Evolutionary conservation across 2,329 filamentous ascomycete genomes (phyloP), one percentile per base, ranked within the genome.

Genomic region (Xenoacremonium recifei): DNA sequence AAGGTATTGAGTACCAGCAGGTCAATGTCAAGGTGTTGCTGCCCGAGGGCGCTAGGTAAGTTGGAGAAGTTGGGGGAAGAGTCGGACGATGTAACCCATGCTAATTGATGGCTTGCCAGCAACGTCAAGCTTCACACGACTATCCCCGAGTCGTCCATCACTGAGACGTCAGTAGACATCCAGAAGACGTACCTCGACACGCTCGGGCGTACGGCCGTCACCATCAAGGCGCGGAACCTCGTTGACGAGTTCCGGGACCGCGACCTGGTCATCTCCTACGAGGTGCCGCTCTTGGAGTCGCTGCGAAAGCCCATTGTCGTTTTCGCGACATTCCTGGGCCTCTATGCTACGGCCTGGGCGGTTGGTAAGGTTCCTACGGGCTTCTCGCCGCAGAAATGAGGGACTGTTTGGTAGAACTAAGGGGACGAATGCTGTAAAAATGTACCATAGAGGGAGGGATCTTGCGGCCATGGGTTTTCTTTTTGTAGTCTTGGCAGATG

Each of bases 161-260:
- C 81, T 36, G 73, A 77, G 36, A 77, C 80, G 19, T 64, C 65
- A 2, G 63, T 82, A 15, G 79, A 77, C 50, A 68, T 85, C n/a
- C 81, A 93, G 70, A 85, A 84, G 66, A 96, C 91, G 0, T 99
- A 90, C 69, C 86, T 99, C 70, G 93, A 99, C 67, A 97, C 93
- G 0, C 59, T 92, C 21, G 93, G 93, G 47, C 87, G 93, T 50
- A 95, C 92, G 1, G 79, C 84, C 0, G 75, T 99, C 47, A 84
- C 79, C 37, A 76, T 99, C 58, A 87, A 85, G 48, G 88, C 89
- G 6, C 77, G 83, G 55, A 97, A 96, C 64, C 72, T 97, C 39
- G 88, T 95, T 2, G 93, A 99, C 56, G 93, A 97, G 54, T 81
- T 91, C 59, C 80, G 91, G 40, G 89, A 91, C 59, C 83, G 87